Percentiles rank a stretch among this genome's conserved stretches.
Evolutionary conservation across 2,329 filamentous ascomycete species (phyloP).

Genomic region (Clonostachys byssicola): DNA sequence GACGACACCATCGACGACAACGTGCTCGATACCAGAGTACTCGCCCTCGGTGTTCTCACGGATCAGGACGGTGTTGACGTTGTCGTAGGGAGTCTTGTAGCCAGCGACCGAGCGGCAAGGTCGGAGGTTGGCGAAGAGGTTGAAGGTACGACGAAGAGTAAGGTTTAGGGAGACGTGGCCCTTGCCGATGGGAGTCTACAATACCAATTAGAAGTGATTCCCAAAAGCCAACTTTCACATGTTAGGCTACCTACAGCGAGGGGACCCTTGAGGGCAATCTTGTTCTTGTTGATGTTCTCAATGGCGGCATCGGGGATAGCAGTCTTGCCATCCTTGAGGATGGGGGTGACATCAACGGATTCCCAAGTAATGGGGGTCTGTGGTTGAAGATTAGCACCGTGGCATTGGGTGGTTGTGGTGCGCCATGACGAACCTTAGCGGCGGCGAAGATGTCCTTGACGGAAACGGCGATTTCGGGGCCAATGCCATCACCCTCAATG

Average conservation of each 20-base stretch:
- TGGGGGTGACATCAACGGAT: constrained; percentile 91
- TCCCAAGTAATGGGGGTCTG: constrained; percentile 95
- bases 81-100: constrained; percentile 98
- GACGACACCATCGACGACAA: constrained; percentile 95
- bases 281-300: constrained; percentile 89
- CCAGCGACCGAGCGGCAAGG: constrained; percentile 95
- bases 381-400: constrained; percentile 13
- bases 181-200: constrained; percentile 89
- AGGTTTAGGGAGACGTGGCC: constrained; percentile 98
- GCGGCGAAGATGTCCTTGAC: constrained; percentile 99
- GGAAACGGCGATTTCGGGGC: constrained; percentile 94
- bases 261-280: constrained; percentile 96
- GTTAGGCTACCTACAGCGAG: constrained; percentile 67
- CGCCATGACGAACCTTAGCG: constrained; percentile 65
- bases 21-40: constrained; percentile 98
- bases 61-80: constrained; percentile 95
- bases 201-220: background rate
- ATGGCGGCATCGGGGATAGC: constrained; percentile 92
- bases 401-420: background rate
- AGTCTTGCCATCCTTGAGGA: constrained; percentile 91
- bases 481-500: constrained; percentile 99
- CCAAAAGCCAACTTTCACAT: too few relatives aligned
- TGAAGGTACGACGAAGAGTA: constrained; percentile 97
- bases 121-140: constrained; percentile 98
- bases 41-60: constrained; percentile 99